Evolutionary conservation across 805 yeast genomes (phyloP).

Genomic region (Candida nanaspora): DNA sequence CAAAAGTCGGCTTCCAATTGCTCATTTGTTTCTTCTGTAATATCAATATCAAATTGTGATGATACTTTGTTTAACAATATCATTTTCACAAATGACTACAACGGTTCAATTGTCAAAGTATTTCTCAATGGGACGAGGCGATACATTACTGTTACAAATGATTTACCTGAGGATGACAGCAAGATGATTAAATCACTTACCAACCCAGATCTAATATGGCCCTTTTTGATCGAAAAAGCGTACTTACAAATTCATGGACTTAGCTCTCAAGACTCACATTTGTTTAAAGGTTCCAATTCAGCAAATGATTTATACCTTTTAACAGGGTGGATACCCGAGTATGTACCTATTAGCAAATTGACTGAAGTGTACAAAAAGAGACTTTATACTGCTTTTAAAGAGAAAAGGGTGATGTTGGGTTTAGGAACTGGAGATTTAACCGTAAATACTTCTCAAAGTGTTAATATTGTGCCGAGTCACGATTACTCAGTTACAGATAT

Average conservation of each 20-base stretch:
- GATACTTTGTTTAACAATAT: constrained; percentile 19
- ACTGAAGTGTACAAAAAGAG: constrained; percentile 22
- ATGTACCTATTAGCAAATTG: constrained; percentile 27
- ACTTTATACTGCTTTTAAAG: constrained; percentile 23
- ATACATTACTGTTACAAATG: constrained; percentile 38
- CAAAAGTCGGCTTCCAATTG: constrained; percentile 59
- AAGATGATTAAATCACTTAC: constrained; percentile 29
- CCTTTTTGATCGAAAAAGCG: constrained; percentile 74
- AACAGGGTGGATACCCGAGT: constrained; percentile 72
- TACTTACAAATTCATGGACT: constrained; percentile 43
- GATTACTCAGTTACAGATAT: constrained; percentile 60
- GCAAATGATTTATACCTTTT: constrained; percentile 60
- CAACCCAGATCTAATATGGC: constrained; percentile 41
- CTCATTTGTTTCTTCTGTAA: constrained; percentile 65
- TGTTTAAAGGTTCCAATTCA: constrained; percentile 65
- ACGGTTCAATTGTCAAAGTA: constrained; percentile 29
- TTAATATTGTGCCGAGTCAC: constrained; percentile 48
- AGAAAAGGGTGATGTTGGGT: constrained; percentile 42
- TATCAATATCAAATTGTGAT: constrained; percentile 35
- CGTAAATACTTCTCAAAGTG: constrained; percentile 22
- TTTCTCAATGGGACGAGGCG: constrained; percentile 48
- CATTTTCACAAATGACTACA: constrained; percentile 17
- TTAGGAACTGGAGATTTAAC: constrained; percentile 58
- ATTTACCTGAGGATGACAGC: constrained; percentile 29
- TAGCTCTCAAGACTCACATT: constrained; percentile 37